Conservation (phyloP, 1,284 basidiomycete species). For the Fistulinella staudtii region DNA sequence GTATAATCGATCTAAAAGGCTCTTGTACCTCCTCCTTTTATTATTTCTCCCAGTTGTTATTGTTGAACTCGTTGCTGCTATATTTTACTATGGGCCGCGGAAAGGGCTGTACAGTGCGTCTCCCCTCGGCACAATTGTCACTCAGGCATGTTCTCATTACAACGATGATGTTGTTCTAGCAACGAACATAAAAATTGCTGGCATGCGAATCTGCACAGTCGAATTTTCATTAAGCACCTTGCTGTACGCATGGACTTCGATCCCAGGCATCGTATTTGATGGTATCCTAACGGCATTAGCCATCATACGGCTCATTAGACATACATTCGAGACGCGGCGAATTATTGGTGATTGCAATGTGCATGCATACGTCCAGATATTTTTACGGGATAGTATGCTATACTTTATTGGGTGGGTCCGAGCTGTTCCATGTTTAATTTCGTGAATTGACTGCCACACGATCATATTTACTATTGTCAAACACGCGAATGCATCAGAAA, state of each 20-base stretch:
- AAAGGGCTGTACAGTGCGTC: constrained; percentile 4
- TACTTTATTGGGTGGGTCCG: constrained; percentile 8
- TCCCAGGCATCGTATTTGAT: constrained; percentile 6
- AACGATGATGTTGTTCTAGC: neutral
- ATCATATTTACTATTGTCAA: no score
- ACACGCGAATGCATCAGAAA: neutral
- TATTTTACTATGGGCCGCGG: constrained; percentile 2
- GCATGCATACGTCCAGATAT: constrained; percentile 1
- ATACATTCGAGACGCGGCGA: neutral
- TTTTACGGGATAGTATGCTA: constrained; percentile 6
- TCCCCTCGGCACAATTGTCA: neutral
- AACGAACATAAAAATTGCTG: neutral
- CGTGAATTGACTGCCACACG: neutral
- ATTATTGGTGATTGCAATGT: neutral
- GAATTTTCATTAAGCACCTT: neutral
- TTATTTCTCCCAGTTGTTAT: constrained; percentile 2
- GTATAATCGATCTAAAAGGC: constrained; percentile 8
- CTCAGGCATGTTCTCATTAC: neutral
- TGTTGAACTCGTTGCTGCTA: neutral
- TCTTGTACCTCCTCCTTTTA: constrained; percentile 3
- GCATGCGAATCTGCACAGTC: neutral
- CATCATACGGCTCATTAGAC: neutral
- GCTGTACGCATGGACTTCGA: neutral
- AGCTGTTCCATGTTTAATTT: no score
- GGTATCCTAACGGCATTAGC: constrained; percentile 2